Evolutionary conservation across 257 asterid species (phyloP).

Genomic region (Capsicum chinense): DNA sequence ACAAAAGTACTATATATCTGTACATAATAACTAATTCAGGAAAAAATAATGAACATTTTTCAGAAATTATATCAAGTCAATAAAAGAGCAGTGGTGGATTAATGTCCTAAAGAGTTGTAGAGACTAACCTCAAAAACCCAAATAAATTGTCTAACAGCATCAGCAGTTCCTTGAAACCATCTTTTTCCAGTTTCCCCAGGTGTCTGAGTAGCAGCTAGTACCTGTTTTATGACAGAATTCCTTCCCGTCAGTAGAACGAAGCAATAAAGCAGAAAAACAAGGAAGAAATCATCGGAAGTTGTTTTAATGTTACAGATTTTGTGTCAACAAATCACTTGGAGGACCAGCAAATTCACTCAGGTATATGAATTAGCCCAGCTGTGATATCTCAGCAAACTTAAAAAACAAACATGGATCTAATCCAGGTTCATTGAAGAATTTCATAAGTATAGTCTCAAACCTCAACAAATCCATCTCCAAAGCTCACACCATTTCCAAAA

Average conservation of each 20-base stretch:
- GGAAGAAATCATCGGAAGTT: neutral
- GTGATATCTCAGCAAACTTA: neutral
- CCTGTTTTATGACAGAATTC: conserved; percentile 46
- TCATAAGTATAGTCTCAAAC: conserved; percentile 38
- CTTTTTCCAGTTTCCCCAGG: conserved; percentile 81
- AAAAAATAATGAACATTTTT: neutral
- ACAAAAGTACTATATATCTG: neutral
- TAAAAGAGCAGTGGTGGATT: conserved; percentile 7
- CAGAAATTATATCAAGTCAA: neutral
- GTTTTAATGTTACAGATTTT: neutral
- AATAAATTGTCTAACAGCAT: conserved; percentile 88
- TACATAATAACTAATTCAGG: neutral
- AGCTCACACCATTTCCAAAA: conserved; percentile 85
- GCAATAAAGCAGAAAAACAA: neutral
- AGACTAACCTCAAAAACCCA: conserved; percentile 87
- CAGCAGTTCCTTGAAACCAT: conserved; percentile 99
- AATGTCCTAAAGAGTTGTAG: neutral
- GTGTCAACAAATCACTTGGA: conserved; percentile 22
- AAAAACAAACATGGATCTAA: neutral
- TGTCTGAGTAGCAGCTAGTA: conserved; percentile 95
- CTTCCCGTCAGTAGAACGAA: neutral
- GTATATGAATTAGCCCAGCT: neutral
- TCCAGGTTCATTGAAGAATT: neutral
- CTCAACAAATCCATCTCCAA: conserved; percentile 96
- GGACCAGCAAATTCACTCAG: neutral